Evolutionary conservation across 2,329 filamentous ascomycete genomes (phyloP), one percentile per base, ranked within the genome.

Genomic region (Paraphaeosphaeria minitans): DNA sequence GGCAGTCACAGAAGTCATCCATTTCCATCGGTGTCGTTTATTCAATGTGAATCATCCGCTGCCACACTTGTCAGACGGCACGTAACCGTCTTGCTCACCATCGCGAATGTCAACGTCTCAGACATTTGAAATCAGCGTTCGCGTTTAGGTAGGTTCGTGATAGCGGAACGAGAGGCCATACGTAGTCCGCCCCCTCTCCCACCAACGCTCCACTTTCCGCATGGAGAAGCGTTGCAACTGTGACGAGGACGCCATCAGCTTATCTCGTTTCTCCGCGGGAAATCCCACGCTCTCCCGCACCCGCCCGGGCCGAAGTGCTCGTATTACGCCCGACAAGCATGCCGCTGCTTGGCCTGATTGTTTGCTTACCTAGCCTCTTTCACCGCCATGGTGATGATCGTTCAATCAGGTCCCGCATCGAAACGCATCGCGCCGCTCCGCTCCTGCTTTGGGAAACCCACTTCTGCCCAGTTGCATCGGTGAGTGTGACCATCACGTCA

Each of bases 341-440:
- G 27, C 31, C 51, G 41, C 39, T 35, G 8, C 39, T 46, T 35
- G 16, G 21, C 51, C 45, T 24, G 47, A 31, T 16, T 35, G 4
- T 37, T 37, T n/a, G 27, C 3, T 22, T 37, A 14, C 3, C n/a
- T 37, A 14, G 22, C n/a, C 31, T 47, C 16, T 37, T 39, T 39
- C 37, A 41, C 53, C 52, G 39, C 39, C 16, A 43, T 49, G 16
- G 19, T 19, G 35, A 43, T 14, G n/a, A 53, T 31, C 42, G 39
- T 21, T 48, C 47, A 35, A 43, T 29, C 45, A 42, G 19, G 27
- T n/a, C 48, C 7, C 29, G 24, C 16, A 19, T 27, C 46, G 41
- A 21, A 33, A 45, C 42, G 53, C 49, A 53, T 31, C 63, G 63
- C 56, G 58, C 60, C 63, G 63, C 63, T 57, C 63, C 63, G 63